phyloP scores from a whole-genome alignment of 495 filamentous ascomycete species.

The Penicillium bialowiezense region DNA sequence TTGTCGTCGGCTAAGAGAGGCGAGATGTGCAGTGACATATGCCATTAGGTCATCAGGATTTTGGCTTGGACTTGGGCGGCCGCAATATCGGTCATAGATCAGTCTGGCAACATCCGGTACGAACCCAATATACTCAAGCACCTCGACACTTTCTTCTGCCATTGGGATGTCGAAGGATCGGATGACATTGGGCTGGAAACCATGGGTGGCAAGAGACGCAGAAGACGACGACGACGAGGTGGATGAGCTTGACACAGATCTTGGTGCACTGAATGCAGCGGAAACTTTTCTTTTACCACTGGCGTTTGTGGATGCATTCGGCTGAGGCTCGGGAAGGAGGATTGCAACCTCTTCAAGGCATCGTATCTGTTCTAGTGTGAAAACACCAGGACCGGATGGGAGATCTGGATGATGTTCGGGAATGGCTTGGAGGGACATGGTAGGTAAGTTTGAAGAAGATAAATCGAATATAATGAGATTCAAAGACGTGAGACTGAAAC shows the following conservation, averaged over 20 bases:
- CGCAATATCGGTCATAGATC: slow-evolving; percentile 3
- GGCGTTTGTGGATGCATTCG: background rate
- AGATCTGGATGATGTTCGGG: too few species aligned
- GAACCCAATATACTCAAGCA: slow-evolving; percentile 4
- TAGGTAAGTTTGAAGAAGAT: too few species aligned
- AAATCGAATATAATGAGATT: too few species aligned
- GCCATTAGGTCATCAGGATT: background rate
- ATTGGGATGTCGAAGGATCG: background rate
- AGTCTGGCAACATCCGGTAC: background rate
- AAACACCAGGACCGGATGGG: background rate
- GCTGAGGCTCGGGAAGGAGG: background rate
- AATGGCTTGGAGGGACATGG: too few species aligned
- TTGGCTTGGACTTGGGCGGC: background rate
- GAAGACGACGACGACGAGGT: background rate
- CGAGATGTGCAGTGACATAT: background rate
- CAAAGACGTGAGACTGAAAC: too few species aligned
- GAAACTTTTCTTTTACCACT: slow-evolving; percentile 1
- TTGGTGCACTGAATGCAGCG: background rate
- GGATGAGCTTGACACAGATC: background rate
- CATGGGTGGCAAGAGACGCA: background rate
- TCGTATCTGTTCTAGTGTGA: background rate
- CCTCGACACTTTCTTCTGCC: slow-evolving; percentile 3
- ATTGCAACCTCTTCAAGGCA: slow-evolving; percentile 1
- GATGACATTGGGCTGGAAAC: background rate
- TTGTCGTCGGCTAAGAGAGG: background rate